Evolutionary conservation across 768 basidiomycete species (phyloP).

Genomic region (Obba rivulosa): DNA sequence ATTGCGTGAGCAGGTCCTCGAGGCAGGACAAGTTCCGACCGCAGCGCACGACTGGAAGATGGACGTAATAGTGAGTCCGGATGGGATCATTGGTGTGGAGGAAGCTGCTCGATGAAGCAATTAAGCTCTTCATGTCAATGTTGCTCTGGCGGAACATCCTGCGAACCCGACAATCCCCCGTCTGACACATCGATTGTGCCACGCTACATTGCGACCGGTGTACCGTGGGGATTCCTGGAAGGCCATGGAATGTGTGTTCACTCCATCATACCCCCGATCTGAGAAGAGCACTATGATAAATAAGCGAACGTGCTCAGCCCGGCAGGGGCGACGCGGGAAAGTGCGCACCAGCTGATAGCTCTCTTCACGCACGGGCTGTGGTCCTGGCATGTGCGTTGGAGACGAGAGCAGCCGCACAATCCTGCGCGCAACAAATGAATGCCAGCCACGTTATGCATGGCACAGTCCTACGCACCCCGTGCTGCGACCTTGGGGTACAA

Average conservation of each 20-base stretch:
- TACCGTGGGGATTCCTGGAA: neutral
- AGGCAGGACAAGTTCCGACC: constrained; percentile 45
- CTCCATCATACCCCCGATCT: constrained; percentile 17
- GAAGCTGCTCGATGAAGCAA: neutral
- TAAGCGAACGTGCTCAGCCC: neutral
- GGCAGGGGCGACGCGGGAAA: neutral
- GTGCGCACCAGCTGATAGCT: constrained; percentile 23
- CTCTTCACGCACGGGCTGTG: constrained; percentile 16
- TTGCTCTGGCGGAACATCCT: neutral
- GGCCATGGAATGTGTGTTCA: constrained; percentile 1
- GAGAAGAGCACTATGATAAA: constrained; percentile 7
- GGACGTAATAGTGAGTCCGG: constrained; percentile 52
- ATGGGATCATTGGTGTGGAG: constrained; percentile 26
- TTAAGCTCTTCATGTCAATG: neutral
- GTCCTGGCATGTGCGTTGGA: constrained; percentile 23
- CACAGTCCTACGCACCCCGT: constrained; percentile 32
- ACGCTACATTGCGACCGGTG: neutral
- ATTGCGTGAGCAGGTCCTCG: constrained; percentile 57
- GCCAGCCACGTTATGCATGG: constrained; percentile 5
- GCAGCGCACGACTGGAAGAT: constrained; percentile 58
- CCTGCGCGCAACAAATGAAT: constrained; percentile 23
- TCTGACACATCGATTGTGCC: neutral
- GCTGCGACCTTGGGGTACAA: constrained; percentile 35
- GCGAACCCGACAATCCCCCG: constrained; percentile 7
- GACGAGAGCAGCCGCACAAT: constrained; percentile 35